Evolutionary conservation across 352 stramenopile genomes (phyloP).

Genomic region (Nothophytophthora sp.): DNA sequence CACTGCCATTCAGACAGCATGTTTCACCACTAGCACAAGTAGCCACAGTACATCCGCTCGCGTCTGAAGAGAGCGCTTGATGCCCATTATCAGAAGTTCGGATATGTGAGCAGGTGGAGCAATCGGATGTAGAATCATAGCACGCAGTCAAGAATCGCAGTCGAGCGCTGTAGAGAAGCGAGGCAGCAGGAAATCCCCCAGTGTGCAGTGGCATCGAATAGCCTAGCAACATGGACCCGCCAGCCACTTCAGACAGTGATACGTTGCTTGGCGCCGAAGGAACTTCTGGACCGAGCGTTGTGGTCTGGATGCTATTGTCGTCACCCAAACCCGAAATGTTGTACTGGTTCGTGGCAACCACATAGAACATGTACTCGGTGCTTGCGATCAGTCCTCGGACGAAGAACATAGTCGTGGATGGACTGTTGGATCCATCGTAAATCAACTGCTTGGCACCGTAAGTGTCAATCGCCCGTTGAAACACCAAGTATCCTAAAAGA

Average conservation of each 20-base stretch:
- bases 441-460: slow-evolving; percentile 5
- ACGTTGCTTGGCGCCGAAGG: slow-evolving; percentile 23
- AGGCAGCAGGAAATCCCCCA: slow-evolving; percentile 23
- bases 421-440: slow-evolving; percentile 22
- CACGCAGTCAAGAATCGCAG: slow-evolving; percentile 30
- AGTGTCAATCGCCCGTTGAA: slow-evolving; percentile 4
- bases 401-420: slow-evolving; percentile 11
- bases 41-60: slow-evolving; percentile 2
- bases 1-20: slow-evolving; percentile 22
- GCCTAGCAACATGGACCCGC: slow-evolving; percentile 29
- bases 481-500: slow-evolving; percentile 27
- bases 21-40: slow-evolving; percentile 5
- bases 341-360: slow-evolving; percentile 52
- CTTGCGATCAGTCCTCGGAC: slow-evolving; percentile 25
- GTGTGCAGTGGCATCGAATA: slow-evolving; percentile 23
- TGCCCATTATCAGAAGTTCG: background rate
- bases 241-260: slow-evolving; percentile 13
- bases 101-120: slow-evolving; percentile 26
- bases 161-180: slow-evolving; percentile 21
- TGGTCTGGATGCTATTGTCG: slow-evolving; percentile 15
- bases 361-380: slow-evolving; percentile 31
- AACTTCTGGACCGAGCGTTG: slow-evolving; percentile 10
- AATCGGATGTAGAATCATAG: slow-evolving; percentile 11
- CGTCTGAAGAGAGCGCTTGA: background rate
- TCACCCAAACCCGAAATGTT: slow-evolving; percentile 15